These are phyloP conservation scores for Sistotremastrum suecicum DNA, from an alignment of 768 basidiomycete genomes.

Conservation along the genomic window DNA sequence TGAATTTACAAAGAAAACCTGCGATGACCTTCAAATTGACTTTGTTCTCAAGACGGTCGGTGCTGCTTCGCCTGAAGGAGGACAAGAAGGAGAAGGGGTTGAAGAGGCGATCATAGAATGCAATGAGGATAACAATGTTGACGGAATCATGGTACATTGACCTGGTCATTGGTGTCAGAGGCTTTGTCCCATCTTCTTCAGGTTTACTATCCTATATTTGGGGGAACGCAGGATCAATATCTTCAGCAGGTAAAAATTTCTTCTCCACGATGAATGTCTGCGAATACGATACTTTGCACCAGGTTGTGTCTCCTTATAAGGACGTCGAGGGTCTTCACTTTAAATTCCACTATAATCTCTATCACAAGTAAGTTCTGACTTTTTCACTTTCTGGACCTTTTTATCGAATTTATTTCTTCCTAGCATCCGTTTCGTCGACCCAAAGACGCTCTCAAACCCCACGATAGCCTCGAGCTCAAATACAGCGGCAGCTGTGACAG, in stretches of 20 bases:
- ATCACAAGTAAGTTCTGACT: conserved; percentile 61
- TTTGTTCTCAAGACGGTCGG: conserved; percentile 72
- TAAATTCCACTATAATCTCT: conserved; percentile 89
- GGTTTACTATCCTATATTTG: conserved; percentile 97
- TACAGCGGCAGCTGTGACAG: conserved; percentile 30
- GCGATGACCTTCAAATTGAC: conserved; percentile 73
- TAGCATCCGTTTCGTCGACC: conserved; percentile 88
- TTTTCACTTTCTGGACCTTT: not conserved
- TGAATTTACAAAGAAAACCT: conserved; percentile 85
- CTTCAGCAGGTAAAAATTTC: conserved; percentile 62
- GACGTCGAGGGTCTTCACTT: conserved; percentile 96
- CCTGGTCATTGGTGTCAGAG: not conserved
- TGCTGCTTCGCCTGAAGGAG: conserved; percentile 35
- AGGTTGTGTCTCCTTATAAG: conserved; percentile 91
- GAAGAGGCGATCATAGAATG: conserved; percentile 95
- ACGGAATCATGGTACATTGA: conserved; percentile 84
- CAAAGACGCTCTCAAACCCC: conserved; percentile 47
- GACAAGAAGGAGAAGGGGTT: conserved; percentile 70
- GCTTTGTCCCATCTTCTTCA: conserved; percentile 14
- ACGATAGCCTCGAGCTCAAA: conserved; percentile 19
- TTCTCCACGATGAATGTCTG: not conserved
- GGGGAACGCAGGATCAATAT: conserved; percentile 79
- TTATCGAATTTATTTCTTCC: not conserved
- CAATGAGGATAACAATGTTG: conserved; percentile 71
- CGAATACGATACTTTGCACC: not conserved